Conservation (phyloP, 2,329 filamentous ascomycete species). For the Phyllachora maydis region DNA sequence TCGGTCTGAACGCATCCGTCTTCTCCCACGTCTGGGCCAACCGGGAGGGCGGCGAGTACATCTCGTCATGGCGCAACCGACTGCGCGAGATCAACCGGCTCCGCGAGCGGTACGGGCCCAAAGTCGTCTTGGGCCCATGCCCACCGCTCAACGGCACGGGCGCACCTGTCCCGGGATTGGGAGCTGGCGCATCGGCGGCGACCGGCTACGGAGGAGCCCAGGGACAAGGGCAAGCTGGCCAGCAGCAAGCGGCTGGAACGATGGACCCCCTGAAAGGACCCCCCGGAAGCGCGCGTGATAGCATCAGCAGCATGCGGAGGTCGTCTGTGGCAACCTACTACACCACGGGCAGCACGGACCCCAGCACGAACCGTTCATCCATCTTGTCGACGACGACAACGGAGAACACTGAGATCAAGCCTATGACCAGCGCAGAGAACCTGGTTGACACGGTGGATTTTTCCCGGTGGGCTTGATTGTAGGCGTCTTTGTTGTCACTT, state of each 20-base stretch:
- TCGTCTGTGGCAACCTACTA: constrained; percentile 48
- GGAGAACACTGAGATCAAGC: constrained; percentile 29
- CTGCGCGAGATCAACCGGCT: constrained; percentile 70
- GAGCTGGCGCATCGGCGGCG: constrained; percentile 2
- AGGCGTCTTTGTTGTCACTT: not conserved
- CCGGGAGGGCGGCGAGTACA: constrained; percentile 57
- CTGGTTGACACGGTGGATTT: constrained; percentile 26
- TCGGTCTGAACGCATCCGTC: constrained; percentile 84
- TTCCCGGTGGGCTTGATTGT: constrained; percentile 22
- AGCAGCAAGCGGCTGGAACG: constrained; percentile 1
- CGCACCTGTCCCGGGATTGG: constrained; percentile 4
- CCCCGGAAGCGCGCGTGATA: constrained; percentile 33
- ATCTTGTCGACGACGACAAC: constrained; percentile 30
- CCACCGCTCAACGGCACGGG: constrained; percentile 12
- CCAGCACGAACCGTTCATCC: constrained; percentile 36
- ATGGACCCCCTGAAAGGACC: constrained; percentile 17
- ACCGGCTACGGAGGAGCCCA: constrained; percentile 1
- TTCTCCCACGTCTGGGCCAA: constrained; percentile 82
- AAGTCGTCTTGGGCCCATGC: constrained; percentile 11
- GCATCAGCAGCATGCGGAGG: constrained; percentile 36
- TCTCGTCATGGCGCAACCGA: constrained; percentile 77
- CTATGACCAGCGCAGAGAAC: constrained; percentile 12
- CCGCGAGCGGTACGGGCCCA: constrained; percentile 43
- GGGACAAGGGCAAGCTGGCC: no score
- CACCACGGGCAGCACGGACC: constrained; percentile 29